Evolutionary conservation across 495 filamentous ascomycete genomes (phyloP).

Genomic region (Aspergillus carlsbadensis): DNA sequence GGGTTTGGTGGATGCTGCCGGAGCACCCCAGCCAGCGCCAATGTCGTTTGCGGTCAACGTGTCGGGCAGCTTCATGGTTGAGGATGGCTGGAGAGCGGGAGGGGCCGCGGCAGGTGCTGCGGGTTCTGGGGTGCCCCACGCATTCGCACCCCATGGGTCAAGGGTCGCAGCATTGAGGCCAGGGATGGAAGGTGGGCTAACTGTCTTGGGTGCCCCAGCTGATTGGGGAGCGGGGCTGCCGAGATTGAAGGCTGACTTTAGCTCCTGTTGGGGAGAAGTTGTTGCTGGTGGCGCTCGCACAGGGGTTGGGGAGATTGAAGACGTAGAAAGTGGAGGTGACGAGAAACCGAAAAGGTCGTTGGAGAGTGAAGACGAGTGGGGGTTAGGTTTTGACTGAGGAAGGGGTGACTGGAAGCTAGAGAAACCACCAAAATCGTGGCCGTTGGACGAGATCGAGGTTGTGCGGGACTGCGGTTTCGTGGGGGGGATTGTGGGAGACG

Average conservation of each 20-base stretch:
- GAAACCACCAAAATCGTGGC: conserved; percentile 54
- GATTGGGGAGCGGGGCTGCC: conserved; percentile 54
- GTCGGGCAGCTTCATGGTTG: conserved; percentile 49
- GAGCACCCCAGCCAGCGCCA: conserved; percentile 58
- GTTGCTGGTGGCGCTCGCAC: conserved; percentile 36
- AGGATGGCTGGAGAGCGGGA: conserved; percentile 23
- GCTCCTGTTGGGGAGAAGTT: conserved; percentile 38
- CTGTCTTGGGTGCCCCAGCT: conserved; percentile 39
- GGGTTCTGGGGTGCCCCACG: conserved; percentile 51
- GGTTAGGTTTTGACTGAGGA: conserved; percentile 37
- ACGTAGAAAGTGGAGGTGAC: conserved; percentile 47
- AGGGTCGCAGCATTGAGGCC: conserved; percentile 35
- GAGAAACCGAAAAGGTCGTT: conserved; percentile 83
- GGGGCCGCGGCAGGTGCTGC: conserved; percentile 20
- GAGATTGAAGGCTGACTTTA: conserved; percentile 78
- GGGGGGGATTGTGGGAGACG: conserved; percentile 51
- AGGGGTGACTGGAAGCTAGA: conserved; percentile 42
- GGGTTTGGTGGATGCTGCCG: conserved; percentile 34
- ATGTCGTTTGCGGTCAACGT: conserved; percentile 46
- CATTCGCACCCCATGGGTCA: conserved; percentile 52
- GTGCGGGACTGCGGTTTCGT: conserved; percentile 43
- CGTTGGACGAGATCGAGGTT: conserved; percentile 47
- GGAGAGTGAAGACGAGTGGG: conserved; percentile 44
- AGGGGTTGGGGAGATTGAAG: conserved; percentile 33
- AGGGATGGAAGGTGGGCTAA: conserved; percentile 33